Base-by-base conservation (phyloP, 306 rosid genomes). In the Acacia melanoxylon region DNA sequence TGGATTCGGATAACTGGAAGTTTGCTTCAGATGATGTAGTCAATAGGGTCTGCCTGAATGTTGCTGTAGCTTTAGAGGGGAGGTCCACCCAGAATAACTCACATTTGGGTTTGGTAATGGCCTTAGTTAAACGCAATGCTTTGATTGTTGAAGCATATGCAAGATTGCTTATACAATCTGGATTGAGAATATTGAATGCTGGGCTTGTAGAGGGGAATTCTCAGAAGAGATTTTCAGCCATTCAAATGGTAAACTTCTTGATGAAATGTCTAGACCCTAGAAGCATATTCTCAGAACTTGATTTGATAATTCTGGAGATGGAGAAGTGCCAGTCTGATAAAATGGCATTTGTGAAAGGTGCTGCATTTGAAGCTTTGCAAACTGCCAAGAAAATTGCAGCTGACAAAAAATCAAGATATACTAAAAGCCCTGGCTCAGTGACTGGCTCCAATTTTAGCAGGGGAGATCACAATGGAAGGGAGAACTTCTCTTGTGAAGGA, bases 1-100 rank as follows among this genome's bases (percentile, higher is more conserved):
- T 92, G 63, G 97, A 94, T 86, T 89, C 98, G 0, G 98, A 94
- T 74, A 94, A 92, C 58, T 94, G 97, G 98, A 85, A 92, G 68
- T 94, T 90, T 72, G 92, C 92, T 81, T 91, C 97, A 0, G 87
- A 89, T 77, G 98, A 94, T 68, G 79, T 92, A 88, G 94, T 92
- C 19, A 92, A 88, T 33, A 88, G 90, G 86, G 97, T 94, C 29
- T 94, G 98, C 80, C 97, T 88, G 87, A 91, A 87, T 86, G 92
- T 89, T 33, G 89, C 95, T 72, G 95, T 86, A 42, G 97, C 97
- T 41, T 76, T 94, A 70, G 95, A 88, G 80, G 91, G 89, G 81
- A 90, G 86, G 51, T 86, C 88, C 10, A 85, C 91, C 25, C 97
- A 94, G 82, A 86, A 89, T 12, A 92, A 94, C 71, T 78, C 95